Evolutionary conservation across 1,139 yeast species (phyloP).

Genomic region (Hansenula anomala): DNA sequence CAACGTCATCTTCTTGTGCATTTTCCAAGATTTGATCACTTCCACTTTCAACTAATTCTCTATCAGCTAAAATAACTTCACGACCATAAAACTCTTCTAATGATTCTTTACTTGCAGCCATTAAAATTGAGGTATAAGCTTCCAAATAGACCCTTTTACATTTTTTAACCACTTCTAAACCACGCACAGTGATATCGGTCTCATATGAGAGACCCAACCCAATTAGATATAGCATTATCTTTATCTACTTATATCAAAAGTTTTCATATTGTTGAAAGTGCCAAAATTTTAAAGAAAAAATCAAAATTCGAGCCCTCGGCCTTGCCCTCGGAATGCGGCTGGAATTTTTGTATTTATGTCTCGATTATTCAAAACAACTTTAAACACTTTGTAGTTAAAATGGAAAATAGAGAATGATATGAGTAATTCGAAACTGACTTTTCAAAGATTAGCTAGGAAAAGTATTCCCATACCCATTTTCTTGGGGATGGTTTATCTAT

Average conservation of each 20-base stretch:
- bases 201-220: conserved; percentile 91
- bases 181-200: conserved; percentile 90
- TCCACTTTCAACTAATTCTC: conserved; percentile 90
- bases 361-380: too few relatives aligned
- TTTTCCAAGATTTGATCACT: conserved; percentile 75
- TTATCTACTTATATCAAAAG: not conserved
- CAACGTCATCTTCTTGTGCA: conserved; percentile 79
- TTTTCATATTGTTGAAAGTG: conserved; percentile 2
- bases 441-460: too few relatives aligned
- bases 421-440: too few relatives aligned
- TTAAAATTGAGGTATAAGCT: conserved; percentile 90
- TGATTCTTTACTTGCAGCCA: conserved; percentile 76
- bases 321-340: too few relatives aligned
- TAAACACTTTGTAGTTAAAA: too few relatives aligned
- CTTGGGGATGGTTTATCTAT: conserved; percentile 9
- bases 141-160: conserved; percentile 90
- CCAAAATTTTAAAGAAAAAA: not conserved
- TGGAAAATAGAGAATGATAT: too few relatives aligned
- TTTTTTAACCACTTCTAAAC: conserved; percentile 74
- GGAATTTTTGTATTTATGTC: too few relatives aligned
- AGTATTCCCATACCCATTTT: too few relatives aligned
- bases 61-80: conserved; percentile 81
- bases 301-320: too few relatives aligned
- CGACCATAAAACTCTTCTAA: conserved; percentile 82
- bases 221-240: conserved; percentile 73